phyloP scores from a whole-genome alignment of 2,329 filamentous ascomycete species.

The Diaporthe ilicicola region DNA sequence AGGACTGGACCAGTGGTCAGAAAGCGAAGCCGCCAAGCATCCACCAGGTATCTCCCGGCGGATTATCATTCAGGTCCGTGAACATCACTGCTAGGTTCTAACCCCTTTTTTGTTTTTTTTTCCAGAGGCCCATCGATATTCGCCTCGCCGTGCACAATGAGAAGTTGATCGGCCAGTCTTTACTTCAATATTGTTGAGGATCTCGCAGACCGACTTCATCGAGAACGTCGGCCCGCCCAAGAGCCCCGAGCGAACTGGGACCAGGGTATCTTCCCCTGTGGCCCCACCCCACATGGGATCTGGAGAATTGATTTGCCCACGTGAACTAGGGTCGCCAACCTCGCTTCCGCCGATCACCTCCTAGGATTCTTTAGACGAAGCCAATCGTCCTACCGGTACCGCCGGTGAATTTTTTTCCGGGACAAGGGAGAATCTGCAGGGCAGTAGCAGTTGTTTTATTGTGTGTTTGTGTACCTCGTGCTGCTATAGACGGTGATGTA shows the following conservation, averaged over 20 bases:
- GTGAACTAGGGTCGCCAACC: constrained; percentile 22
- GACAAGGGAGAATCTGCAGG: constrained; percentile 26
- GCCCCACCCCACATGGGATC: constrained; percentile 17
- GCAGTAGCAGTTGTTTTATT: background rate
- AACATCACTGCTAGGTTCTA: constrained; percentile 15
- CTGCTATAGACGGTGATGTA: background rate
- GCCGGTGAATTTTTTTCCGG: constrained; percentile 19
- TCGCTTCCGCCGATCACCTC: constrained; percentile 27
- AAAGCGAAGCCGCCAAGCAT: constrained; percentile 6
- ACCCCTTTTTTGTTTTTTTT: background rate
- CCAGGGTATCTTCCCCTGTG: background rate
- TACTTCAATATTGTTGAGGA: background rate
- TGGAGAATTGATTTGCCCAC: constrained; percentile 17
- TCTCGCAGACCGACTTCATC: background rate
- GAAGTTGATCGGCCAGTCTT: background rate
- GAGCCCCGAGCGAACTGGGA: background rate
- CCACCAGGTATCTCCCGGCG: constrained; percentile 28
- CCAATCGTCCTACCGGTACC: background rate
- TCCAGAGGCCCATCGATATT: background rate
- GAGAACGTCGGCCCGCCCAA: background rate
- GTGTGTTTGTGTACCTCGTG: background rate
- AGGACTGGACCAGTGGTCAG: constrained; percentile 17
- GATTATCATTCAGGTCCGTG: constrained; percentile 4
- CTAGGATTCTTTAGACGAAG: constrained; percentile 6
- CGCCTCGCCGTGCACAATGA: background rate